Conservation (phyloP, 371 early-diverging fungal genomes). For the Mucor piriformis region DNA sequence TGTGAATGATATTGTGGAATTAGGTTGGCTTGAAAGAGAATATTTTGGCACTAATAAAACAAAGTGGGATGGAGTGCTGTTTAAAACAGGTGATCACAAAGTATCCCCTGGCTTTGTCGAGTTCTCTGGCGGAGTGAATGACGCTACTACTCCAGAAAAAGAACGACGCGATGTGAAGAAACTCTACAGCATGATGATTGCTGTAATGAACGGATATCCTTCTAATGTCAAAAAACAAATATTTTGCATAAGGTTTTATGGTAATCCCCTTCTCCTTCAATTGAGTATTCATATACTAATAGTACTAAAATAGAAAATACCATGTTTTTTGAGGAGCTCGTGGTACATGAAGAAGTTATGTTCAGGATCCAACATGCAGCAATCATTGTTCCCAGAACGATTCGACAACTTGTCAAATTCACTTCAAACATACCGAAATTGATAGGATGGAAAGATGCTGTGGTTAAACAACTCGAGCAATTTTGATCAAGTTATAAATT, state of each 20-base stretch:
- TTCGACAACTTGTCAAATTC: too few species aligned
- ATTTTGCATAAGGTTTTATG: conserved; percentile 15
- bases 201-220: conserved; percentile 13
- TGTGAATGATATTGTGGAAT: conserved; percentile 10
- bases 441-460: too few species aligned
- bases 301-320: neutral
- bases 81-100: conserved; percentile 11
- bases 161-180: conserved; percentile 6
- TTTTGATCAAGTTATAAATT: too few species aligned
- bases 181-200: conserved; percentile 12
- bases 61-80: conserved; percentile 15
- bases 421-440: too few species aligned
- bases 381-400: too few species aligned
- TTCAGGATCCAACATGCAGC: too few species aligned
- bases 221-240: conserved; percentile 7
- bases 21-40: conserved; percentile 17
- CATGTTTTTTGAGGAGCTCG: neutral
- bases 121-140: conserved; percentile 16
- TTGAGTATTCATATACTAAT: neutral
- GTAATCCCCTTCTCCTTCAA: conserved; percentile 11
- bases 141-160: conserved; percentile 11
- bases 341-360: too few species aligned
- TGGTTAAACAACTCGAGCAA: too few species aligned
- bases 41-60: conserved; percentile 16
- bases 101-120: conserved; percentile 14